Conservation (phyloP, 176 grass and related monocot genomes). For the Phoenix dactylifera region DNA sequence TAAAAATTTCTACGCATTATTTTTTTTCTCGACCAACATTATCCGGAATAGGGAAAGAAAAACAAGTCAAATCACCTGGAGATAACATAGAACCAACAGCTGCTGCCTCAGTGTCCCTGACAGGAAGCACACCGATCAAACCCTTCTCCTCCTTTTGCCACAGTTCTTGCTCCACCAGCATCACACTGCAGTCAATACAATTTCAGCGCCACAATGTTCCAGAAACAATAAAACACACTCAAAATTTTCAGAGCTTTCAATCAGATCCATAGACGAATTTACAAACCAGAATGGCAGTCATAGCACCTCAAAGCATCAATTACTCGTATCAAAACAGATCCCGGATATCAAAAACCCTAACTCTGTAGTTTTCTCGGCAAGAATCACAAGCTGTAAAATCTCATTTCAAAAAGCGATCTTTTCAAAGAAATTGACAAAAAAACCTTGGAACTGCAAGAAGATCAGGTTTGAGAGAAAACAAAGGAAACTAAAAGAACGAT, state of each 20-base stretch:
- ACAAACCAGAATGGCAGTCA: too few species aligned
- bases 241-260: too few species aligned
- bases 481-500: neutral
- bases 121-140: constrained; percentile 91
- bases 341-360: too few species aligned
- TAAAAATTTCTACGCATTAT: neutral
- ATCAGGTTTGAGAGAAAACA: neutral
- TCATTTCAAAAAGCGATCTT: neutral
- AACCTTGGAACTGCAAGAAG: neutral
- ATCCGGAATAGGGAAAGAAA: constrained; percentile 4
- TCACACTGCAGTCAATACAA: constrained; percentile 54
- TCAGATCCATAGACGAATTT: too few species aligned
- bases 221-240: too few species aligned
- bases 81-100: constrained; percentile 68
- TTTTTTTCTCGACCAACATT: neutral
- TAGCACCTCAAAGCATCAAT: too few species aligned
- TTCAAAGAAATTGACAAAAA: neutral
- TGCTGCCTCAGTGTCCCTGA: constrained; percentile 55
- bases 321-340: too few species aligned
- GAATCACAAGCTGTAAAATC: too few species aligned
- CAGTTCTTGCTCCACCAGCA: constrained; percentile 93
- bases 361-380: too few species aligned
- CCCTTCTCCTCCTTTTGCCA: constrained; percentile 96
- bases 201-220: neutral
- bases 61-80: constrained; percentile 38